These are phyloP conservation scores for Sporisorium scitamineum DNA, from an alignment of 1,284 basidiomycete species.

Conservation along the genomic window DNA sequence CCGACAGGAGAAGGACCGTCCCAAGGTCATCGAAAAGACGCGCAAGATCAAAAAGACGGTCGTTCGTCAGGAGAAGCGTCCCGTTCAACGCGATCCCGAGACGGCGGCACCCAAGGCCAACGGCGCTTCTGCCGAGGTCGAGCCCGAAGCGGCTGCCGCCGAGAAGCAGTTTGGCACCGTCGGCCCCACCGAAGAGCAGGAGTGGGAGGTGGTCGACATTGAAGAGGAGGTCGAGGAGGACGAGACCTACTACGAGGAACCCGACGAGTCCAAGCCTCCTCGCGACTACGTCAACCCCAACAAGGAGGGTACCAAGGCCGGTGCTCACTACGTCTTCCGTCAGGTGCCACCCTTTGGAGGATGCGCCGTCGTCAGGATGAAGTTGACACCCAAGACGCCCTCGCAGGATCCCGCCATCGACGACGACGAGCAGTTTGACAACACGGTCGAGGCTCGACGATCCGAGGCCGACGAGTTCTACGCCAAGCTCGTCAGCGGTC, in stretches of 20 bases:
- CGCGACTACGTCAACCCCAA: constrained; percentile 80
- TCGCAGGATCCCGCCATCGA: constrained; percentile 82
- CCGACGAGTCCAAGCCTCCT: constrained; percentile 49
- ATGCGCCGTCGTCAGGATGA: constrained; percentile 93
- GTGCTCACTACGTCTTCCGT: constrained; percentile 87
- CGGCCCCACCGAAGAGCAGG: constrained; percentile 35
- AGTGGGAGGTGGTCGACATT: constrained; percentile 58
- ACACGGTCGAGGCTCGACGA: constrained; percentile 80
- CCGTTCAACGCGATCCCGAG: constrained; percentile 35
- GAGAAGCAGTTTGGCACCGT: constrained; percentile 46
- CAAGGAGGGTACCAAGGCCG: constrained; percentile 89
- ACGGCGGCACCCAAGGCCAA: constrained; percentile 38
- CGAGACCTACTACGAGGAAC: constrained; percentile 60
- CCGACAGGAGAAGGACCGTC: constrained; percentile 69
- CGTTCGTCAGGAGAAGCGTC: constrained; percentile 39
- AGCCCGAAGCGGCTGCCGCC: constrained; percentile 38
- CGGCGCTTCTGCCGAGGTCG: constrained; percentile 47
- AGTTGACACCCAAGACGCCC: constrained; percentile 83
- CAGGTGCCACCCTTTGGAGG: constrained; percentile 90
- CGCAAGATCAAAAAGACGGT: constrained; percentile 55
- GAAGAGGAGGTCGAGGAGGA: constrained; percentile 66
- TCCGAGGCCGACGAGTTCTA: constrained; percentile 98
- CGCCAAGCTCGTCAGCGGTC: constrained; percentile 76
- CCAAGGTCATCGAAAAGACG: constrained; percentile 55
- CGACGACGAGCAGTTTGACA: constrained; percentile 91